Evolutionary conservation across 495 filamentous ascomycete genomes (phyloP).

Genomic region (Penicillium silybi): DNA sequence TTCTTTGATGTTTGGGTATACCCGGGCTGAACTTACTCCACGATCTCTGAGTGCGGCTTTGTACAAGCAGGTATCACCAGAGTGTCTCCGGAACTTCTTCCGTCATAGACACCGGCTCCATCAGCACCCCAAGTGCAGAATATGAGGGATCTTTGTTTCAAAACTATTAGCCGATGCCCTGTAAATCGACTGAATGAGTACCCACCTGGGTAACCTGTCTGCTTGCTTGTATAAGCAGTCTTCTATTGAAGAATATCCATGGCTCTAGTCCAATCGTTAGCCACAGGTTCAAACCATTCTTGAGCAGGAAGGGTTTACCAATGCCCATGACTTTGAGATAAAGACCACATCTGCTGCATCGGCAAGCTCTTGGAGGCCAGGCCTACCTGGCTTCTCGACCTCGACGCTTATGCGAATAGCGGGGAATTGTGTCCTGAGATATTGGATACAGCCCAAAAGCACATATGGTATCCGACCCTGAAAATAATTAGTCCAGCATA

Average conservation of each 20-base stretch:
- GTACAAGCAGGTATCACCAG: slow-evolving; percentile 46
- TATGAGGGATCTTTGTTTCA: slow-evolving; percentile 45
- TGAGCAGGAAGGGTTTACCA: slow-evolving; percentile 37
- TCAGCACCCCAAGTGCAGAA: slow-evolving; percentile 66
- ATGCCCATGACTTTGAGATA: slow-evolving; percentile 67
- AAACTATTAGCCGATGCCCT: neutral
- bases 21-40: slow-evolving; percentile 55
- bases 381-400: slow-evolving; percentile 61
- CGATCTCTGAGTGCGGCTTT: slow-evolving; percentile 37
- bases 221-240: slow-evolving; percentile 49
- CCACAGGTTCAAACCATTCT: neutral
- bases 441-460: slow-evolving; percentile 56
- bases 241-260: slow-evolving; percentile 46
- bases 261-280: slow-evolving; percentile 27
- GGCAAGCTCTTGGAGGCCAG: slow-evolving; percentile 58
- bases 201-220: slow-evolving; percentile 40
- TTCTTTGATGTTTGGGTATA: neutral
- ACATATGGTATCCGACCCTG: slow-evolving; percentile 66
- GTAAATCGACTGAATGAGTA: neutral
- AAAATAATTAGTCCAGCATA: neutral
- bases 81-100: slow-evolving; percentile 28
- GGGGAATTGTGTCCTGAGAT: slow-evolving; percentile 49
- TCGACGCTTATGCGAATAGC: slow-evolving; percentile 59
- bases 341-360: slow-evolving; percentile 64
- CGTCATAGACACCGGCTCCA: slow-evolving; percentile 50